A percentile compares a stretch with the other conserved stretches of the same genome.
These are phyloP conservation scores for Tricholoma furcatifolium DNA, from an alignment of 768 basidiomycete species.

Conservation along the genomic window DNA sequence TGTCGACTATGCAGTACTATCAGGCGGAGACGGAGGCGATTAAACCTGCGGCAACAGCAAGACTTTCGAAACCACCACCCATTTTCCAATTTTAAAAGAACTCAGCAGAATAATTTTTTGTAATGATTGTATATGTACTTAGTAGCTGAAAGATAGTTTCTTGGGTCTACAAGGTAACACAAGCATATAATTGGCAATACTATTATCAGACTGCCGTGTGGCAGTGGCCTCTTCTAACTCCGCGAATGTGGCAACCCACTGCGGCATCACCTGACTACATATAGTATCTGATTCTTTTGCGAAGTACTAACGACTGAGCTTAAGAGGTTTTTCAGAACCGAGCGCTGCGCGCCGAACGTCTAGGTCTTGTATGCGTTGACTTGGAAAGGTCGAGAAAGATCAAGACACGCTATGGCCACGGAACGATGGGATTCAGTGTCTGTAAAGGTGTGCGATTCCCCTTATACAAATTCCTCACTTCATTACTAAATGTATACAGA, in stretches of 20 bases:
- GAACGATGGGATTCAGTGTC: conserved; percentile 33
- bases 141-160: background rate
- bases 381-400: background rate
- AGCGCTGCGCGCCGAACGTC: too few relatives aligned
- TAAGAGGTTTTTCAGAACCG: too few relatives aligned
- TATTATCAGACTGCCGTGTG: too few relatives aligned
- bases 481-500: conserved; percentile 34
- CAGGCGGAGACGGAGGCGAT: background rate
- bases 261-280: too few relatives aligned
- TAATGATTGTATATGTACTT: background rate
- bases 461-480: background rate
- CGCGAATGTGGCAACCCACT: too few relatives aligned
- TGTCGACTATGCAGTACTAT: background rate
- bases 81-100: conserved; percentile 12
- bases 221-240: too few relatives aligned
- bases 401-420: conserved; percentile 8
- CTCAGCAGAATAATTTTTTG: background rate
- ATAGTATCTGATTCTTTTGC: too few relatives aligned
- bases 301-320: too few relatives aligned
- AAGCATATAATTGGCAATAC: too few relatives aligned
- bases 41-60: background rate
- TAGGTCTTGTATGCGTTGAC: background rate
- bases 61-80: conserved; percentile 18
- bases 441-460: conserved; percentile 33
- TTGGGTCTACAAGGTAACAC: too few relatives aligned